Percentiles rank a stretch among this genome's conserved stretches.
These are phyloP conservation scores for Rhipidocladum racemiflorum DNA, from an alignment of 176 grass and related monocot species.

Conservation along the genomic window DNA sequence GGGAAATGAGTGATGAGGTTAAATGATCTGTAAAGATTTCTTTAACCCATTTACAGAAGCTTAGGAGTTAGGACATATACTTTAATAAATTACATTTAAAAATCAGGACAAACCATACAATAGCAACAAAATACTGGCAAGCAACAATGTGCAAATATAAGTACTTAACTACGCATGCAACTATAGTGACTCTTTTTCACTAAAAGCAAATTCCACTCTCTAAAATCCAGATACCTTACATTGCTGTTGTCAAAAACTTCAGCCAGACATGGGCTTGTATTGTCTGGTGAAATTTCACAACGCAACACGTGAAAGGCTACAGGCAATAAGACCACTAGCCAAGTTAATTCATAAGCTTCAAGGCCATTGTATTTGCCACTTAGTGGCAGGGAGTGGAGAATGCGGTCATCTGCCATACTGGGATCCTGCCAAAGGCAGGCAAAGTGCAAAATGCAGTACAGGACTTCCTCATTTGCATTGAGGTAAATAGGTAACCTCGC, in stretches of 20 bases:
- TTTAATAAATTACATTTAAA: background rate
- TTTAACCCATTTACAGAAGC: background rate
- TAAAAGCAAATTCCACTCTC: background rate
- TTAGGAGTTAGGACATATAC: background rate
- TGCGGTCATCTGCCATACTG: slow-evolving; percentile 70
- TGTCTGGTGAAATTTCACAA: slow-evolving; percentile 92
- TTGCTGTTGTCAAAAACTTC: slow-evolving; percentile 83
- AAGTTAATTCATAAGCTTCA: slow-evolving; percentile 99
- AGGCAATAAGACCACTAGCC: slow-evolving; percentile 67
- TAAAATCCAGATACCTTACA: slow-evolving; percentile 68
- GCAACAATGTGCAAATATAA: background rate
- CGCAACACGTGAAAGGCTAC: slow-evolving; percentile 64
- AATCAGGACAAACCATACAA: background rate
- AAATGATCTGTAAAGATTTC: background rate
- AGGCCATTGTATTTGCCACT: slow-evolving; percentile 96
- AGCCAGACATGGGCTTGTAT: slow-evolving; percentile 92
- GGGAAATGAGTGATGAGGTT: background rate
- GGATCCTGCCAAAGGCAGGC: slow-evolving; percentile 56
- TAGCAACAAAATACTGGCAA: background rate
- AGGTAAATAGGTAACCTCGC: slow-evolving; percentile 43
- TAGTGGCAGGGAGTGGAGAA: slow-evolving; percentile 89
- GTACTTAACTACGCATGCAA: background rate
- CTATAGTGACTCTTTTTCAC: background rate
- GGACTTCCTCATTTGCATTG: slow-evolving; percentile 88
- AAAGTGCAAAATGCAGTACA: slow-evolving; percentile 80